Conservation (phyloP, 2,329 filamentous ascomycete species). For the Penicillium sp. region DNA sequence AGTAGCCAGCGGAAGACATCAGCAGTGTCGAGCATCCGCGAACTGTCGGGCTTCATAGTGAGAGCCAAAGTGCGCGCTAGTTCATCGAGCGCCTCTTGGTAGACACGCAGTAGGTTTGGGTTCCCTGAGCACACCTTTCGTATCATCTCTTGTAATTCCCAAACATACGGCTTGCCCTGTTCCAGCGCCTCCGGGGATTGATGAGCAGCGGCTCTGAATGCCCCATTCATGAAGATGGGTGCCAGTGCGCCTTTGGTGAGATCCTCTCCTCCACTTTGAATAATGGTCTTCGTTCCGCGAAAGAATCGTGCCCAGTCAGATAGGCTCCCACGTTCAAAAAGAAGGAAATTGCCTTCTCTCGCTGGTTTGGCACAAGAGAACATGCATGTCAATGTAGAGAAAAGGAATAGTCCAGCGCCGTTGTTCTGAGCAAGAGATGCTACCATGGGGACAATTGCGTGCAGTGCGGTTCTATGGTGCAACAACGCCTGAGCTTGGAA, state of each 20-base stretch:
- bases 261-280: slow-evolving; percentile 28
- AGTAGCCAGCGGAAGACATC: slow-evolving; percentile 26
- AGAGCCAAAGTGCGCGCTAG: slow-evolving; percentile 13
- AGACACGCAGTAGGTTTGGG: slow-evolving; percentile 5
- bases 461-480: slow-evolving; percentile 39
- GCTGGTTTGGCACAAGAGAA: slow-evolving; percentile 41
- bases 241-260: slow-evolving; percentile 16
- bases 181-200: slow-evolving; percentile 1
- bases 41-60: background rate
- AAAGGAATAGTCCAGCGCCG: slow-evolving; percentile 41
- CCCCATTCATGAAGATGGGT: slow-evolving; percentile 18
- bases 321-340: slow-evolving; percentile 35
- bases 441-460: slow-evolving; percentile 36
- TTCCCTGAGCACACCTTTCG: slow-evolving; percentile 1
- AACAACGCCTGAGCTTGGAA: slow-evolving; percentile 43
- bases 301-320: slow-evolving; percentile 44
- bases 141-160: slow-evolving; percentile 14
- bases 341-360: slow-evolving; percentile 37
- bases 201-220: background rate
- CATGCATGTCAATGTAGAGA: slow-evolving; percentile 42
- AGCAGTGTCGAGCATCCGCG: slow-evolving; percentile 15
- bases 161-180: slow-evolving; percentile 9
- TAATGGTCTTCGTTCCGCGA: slow-evolving; percentile 38
- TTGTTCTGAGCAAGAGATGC: slow-evolving; percentile 36
- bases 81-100: slow-evolving; percentile 16